phyloP scores from a whole-genome alignment of 345 rosid genomes.

The Ceriops zippeliana region DNA sequence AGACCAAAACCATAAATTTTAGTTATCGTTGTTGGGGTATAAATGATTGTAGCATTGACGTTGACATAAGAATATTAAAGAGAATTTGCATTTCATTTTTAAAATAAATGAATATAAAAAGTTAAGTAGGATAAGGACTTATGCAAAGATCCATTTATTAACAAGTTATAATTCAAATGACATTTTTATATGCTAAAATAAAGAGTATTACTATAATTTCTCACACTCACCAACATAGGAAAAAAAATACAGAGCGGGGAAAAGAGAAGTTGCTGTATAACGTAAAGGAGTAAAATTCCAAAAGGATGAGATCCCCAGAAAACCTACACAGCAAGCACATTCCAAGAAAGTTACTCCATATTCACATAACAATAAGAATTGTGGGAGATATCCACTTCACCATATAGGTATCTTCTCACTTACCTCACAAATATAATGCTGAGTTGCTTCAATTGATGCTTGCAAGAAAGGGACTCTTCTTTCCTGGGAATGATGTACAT shows the following conservation, averaged over 20 bases:
- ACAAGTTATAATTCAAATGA: background rate
- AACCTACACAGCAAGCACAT: background rate
- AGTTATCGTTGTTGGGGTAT: too few species aligned
- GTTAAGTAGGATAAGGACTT: conserved; percentile 12
- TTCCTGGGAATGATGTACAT: background rate
- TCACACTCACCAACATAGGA: too few species aligned
- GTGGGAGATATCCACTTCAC: background rate
- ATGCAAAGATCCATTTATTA: background rate
- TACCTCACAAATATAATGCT: background rate
- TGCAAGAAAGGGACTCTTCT: background rate
- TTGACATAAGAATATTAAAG: conserved; percentile 1
- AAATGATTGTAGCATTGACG: background rate
- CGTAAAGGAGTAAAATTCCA: background rate
- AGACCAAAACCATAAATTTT: conserved; percentile 9
- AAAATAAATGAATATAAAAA: background rate
- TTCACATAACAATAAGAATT: background rate
- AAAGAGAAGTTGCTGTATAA: conserved; percentile 16
- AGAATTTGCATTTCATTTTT: background rate
- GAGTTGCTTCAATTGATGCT: background rate
- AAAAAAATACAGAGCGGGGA: background rate
- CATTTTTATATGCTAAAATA: background rate
- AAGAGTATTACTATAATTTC: too few species aligned
- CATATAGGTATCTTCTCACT: background rate
- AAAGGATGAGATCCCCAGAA: conserved; percentile 1
- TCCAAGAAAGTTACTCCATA: background rate